Evolutionary conservation across 305 asterid species (phyloP).

Genomic region (Fraxinus greggii): DNA sequence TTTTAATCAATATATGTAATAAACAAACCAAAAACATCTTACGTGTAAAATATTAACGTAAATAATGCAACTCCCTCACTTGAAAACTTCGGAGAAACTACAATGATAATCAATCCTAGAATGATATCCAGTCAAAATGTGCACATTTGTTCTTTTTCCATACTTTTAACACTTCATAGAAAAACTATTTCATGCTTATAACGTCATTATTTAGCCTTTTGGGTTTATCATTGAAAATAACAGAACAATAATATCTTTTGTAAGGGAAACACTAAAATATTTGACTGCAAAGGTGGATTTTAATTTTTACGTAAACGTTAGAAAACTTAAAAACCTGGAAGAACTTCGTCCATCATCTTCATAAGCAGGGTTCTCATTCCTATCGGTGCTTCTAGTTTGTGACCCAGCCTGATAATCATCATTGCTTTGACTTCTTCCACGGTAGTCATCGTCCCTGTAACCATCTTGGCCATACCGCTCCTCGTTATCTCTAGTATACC

Average conservation of each 20-base stretch:
- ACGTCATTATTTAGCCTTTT: background rate
- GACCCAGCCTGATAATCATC: conserved; percentile 51
- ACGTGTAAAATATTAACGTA: background rate
- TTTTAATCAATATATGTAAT: background rate
- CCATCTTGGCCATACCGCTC: conserved; percentile 68
- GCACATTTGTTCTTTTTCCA: background rate
- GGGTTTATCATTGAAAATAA: background rate
- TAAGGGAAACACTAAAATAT: background rate
- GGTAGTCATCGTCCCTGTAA: conserved; percentile 56
- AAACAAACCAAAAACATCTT: background rate
- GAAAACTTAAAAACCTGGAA: conserved; percentile 57
- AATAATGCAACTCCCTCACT: background rate
- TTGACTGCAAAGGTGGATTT: conserved; percentile 12
- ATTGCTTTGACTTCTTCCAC: conserved; percentile 55
- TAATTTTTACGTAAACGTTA: background rate
- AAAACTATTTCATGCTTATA: background rate
- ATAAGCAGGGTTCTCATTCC: conserved; percentile 48
- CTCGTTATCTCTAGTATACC: conserved; percentile 64
- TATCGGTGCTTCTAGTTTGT: conserved; percentile 79
- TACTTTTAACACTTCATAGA: background rate
- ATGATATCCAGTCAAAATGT: background rate
- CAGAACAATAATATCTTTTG: background rate
- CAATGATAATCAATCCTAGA: background rate
- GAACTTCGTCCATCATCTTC: conserved; percentile 87
- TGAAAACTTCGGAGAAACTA: background rate